Evolutionary conservation across 345 rosid species (phyloP).

Genomic region (Salix caprea): DNA sequence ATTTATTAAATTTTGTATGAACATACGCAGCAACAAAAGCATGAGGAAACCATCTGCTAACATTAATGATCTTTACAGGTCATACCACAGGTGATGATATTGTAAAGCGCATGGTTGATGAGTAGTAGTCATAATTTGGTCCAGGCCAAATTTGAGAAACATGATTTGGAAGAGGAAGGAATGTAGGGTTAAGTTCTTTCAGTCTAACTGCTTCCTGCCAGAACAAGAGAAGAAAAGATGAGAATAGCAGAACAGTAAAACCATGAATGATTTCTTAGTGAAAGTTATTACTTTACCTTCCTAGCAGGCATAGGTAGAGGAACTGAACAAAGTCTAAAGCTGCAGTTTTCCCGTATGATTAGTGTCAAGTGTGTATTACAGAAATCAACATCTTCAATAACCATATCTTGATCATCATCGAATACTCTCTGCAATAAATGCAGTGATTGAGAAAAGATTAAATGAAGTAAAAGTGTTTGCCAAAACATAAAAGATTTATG

Average conservation of each 20-base stretch:
- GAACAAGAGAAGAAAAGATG: constrained; percentile 5
- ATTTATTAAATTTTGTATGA: neutral
- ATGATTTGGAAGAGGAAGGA: constrained; percentile 77
- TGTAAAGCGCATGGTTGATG: constrained; percentile 75
- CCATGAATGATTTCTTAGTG: neutral
- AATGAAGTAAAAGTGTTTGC: neutral
- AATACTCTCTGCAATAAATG: constrained; percentile 52
- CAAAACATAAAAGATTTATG: neutral
- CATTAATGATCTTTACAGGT: neutral
- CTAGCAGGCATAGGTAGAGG: constrained; percentile 57
- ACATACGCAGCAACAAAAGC: neutral
- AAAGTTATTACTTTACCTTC: constrained; percentile 38
- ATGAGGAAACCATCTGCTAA: constrained; percentile 1
- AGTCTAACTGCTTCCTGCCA: constrained; percentile 50
- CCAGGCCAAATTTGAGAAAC: constrained; percentile 76
- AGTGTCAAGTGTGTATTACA: constrained; percentile 63
- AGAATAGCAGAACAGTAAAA: constrained; percentile 10
- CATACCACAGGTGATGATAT: constrained; percentile 92
- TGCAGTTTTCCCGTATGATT: constrained; percentile 53
- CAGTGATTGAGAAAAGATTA: constrained; percentile 5
- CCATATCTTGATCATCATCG: constrained; percentile 41
- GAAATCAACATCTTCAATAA: constrained; percentile 87
- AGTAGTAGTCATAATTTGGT: constrained; percentile 76
- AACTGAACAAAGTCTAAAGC: constrained; percentile 61
- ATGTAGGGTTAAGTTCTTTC: constrained; percentile 61